phyloP scores from a whole-genome alignment of 225 moss, liverwort and hornwort genomes.

The Bryoerythrophyllum caledonicum region DNA sequence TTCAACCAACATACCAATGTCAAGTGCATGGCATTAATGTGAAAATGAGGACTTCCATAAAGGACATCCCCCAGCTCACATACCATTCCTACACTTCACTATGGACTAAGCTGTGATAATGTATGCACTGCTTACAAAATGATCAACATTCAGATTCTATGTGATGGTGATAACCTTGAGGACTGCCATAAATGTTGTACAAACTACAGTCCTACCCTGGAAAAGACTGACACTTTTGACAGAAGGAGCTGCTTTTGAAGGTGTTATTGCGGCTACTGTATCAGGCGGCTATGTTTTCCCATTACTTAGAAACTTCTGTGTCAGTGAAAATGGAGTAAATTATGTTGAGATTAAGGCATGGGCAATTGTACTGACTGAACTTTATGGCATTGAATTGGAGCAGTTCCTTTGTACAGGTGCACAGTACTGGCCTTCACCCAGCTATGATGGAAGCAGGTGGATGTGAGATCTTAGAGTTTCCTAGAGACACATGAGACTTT shows the following conservation, averaged over 20 bases:
- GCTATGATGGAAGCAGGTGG: background rate
- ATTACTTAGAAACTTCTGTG: background rate
- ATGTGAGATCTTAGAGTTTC: accelerated
- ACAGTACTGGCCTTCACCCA: background rate
- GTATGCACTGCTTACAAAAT: background rate
- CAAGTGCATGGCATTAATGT: background rate
- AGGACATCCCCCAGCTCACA: background rate
- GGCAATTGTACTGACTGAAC: background rate
- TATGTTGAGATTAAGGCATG: background rate
- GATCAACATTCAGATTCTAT: background rate
- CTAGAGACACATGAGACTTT: background rate
- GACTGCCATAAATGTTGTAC: background rate
- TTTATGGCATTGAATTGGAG: background rate
- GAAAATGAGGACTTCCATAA: too few relatives aligned
- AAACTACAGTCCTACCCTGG: too few relatives aligned
- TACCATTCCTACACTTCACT: background rate
- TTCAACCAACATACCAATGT: background rate
- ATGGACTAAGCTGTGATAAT: background rate
- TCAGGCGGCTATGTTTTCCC: conserved; percentile 3
- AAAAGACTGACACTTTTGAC: background rate
- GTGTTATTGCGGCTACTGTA: background rate
- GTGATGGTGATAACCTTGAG: background rate
- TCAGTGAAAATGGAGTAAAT: background rate
- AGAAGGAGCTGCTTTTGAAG: background rate
- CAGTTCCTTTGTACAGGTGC: background rate